Evolutionary conservation across 345 rosid genomes (phyloP).

Genomic region (Salix exigua): DNA sequence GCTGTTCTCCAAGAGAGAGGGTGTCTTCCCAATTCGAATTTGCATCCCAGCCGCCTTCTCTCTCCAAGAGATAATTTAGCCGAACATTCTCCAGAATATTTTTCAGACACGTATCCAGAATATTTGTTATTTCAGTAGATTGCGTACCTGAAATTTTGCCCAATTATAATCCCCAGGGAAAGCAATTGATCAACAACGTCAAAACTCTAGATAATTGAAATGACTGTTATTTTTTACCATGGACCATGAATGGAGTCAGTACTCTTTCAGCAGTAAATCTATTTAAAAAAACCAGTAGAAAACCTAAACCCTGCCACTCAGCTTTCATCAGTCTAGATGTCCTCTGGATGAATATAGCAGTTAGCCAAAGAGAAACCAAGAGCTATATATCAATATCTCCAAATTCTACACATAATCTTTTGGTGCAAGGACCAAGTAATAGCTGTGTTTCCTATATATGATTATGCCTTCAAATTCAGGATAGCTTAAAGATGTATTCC

Average conservation of each 20-base stretch:
- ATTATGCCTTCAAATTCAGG: not conserved
- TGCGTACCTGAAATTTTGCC: conserved; percentile 39
- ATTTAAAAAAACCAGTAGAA: not conserved
- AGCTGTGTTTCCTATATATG: not conserved
- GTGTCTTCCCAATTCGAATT: conserved; percentile 80
- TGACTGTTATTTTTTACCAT: not conserved
- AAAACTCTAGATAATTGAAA: not conserved
- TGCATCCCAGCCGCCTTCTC: conserved; percentile 92
- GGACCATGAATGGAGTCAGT: not conserved
- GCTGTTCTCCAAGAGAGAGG: conserved; percentile 97
- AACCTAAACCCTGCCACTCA: not conserved
- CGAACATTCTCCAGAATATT: conserved; percentile 74
- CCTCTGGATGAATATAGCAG: not conserved
- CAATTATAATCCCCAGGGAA: not conserved
- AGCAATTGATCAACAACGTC: not conserved
- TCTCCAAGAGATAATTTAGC: conserved; percentile 75
- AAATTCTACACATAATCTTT: not conserved
- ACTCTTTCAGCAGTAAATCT: not conserved
- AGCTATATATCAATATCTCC: not conserved
- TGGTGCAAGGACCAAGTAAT: not conserved
- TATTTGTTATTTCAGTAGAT: conserved; percentile 28
- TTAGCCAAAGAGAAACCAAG: not conserved
- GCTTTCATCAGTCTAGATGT: not conserved
- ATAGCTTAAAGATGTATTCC: not conserved
- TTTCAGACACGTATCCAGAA: conserved; percentile 62